These are phyloP conservation scores for Trichosporon sp. DNA, from an alignment of 1,284 basidiomycete species.

Conservation along the genomic window DNA sequence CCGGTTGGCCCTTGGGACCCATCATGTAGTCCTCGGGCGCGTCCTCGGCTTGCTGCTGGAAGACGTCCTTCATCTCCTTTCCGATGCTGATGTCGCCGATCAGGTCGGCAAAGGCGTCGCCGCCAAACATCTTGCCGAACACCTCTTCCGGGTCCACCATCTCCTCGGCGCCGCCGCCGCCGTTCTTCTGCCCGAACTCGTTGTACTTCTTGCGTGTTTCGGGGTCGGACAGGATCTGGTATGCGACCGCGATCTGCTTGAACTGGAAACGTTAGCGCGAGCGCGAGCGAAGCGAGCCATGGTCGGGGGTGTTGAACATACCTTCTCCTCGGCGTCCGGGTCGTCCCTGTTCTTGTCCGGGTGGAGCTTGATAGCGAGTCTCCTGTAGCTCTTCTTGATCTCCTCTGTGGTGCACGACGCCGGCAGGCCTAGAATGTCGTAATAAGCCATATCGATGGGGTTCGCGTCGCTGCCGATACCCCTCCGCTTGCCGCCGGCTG, in stretches of 20 bases:
- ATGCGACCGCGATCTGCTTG: slow-evolving; percentile 84
- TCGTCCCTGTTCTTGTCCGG: slow-evolving; percentile 81
- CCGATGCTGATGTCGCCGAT: slow-evolving; percentile 62
- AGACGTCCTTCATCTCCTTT: slow-evolving; percentile 94
- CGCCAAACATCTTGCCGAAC: slow-evolving; percentile 86
- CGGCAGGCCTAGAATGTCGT: slow-evolving; percentile 60
- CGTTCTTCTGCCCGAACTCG: slow-evolving; percentile 64
- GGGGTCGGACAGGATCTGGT: slow-evolving; percentile 82
- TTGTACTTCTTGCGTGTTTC: slow-evolving; percentile 87
- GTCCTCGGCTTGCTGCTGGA: slow-evolving; percentile 87
- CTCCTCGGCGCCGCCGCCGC: slow-evolving; percentile 50
- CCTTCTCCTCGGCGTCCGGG: slow-evolving; percentile 80
- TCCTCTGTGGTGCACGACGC: slow-evolving; percentile 52
- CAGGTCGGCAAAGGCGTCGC: slow-evolving; percentile 59
- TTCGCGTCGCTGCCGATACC: slow-evolving; percentile 77
- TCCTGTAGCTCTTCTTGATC: slow-evolving; percentile 94
- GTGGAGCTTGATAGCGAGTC: slow-evolving; percentile 82
- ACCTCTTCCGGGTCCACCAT: slow-evolving; percentile 76
- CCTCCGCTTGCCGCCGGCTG: slow-evolving; percentile 60
- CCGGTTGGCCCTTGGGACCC: slow-evolving; percentile 54
- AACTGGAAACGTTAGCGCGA: slow-evolving; percentile 57
- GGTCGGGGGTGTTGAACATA: slow-evolving; percentile 43
- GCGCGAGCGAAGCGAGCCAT: too few relatives aligned
- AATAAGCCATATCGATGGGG: slow-evolving; percentile 85
- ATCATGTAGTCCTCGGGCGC: slow-evolving; percentile 50